Evolutionary conservation across 495 filamentous ascomycete genomes (phyloP), one percentile per base, ranked within the genome.

Genomic region (Cercophora samala): DNA sequence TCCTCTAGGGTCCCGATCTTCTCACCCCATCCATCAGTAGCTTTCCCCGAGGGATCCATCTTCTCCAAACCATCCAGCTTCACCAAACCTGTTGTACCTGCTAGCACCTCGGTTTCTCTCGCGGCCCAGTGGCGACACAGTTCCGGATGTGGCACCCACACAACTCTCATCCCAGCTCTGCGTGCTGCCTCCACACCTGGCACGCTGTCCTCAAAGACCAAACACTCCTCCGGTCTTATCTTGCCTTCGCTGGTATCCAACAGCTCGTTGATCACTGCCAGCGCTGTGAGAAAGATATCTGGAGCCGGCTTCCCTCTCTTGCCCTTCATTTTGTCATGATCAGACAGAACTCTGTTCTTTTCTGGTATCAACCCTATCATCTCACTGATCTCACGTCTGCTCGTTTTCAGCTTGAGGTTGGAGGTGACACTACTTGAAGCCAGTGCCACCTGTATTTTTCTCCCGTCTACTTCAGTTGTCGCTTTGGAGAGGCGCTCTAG

Each of bases 201-300:
- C 15, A 96, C 91, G 19, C 88, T 88, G 72, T 96, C 93, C 76
- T 97, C 93, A 75, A 97, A 96, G 2, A 97, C 93, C 15, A 97
- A 79, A 78, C 92, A 96, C 76, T 97, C 92, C 54, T 85, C 85
- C 0, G 91, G 90, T 70, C 68, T 74, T 56, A 78, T 76, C 54
- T 65, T 29, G 1, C 59, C 42, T 1, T 62, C 72, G 0, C 72
- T 70, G 3, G 83, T 69, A 18, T 23, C 37, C n/a, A 91, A 61
- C 5, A 79, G 79, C 3, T 74, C 75, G 76, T 96, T 97, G 62
- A 97, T 87, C 0, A 83, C 85, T 77, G 90, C 80, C 68, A 97
- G 74, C 0, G 92, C 92, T 1, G 95, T 73, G 19, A 95, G 74
- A 69, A 92, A 97, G 65, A 97, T 96, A 77, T 97, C 93, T 6